Conservation (phyloP, 2,329 filamentous ascomycete genomes). For the Fusarium tupiense region DNA sequence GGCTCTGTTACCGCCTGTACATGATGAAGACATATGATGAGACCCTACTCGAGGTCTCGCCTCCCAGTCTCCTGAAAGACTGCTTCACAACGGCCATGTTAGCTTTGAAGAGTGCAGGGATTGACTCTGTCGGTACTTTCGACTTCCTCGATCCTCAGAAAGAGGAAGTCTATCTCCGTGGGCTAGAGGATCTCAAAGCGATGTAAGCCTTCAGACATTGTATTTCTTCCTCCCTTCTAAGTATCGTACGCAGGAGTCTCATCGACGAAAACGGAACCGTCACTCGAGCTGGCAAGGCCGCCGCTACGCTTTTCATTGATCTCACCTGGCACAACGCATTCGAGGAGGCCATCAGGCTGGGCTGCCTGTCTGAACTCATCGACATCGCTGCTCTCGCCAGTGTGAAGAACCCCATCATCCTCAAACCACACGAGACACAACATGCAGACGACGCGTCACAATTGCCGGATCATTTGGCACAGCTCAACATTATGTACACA, state of each 20-base stretch:
- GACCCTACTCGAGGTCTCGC: fast-evolving
- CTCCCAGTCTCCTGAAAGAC: neutral
- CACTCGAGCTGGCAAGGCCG: neutral
- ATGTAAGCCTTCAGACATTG: neutral
- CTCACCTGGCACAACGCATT: neutral
- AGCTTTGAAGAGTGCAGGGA: neutral
- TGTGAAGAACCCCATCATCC: neutral
- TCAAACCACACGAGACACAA: neutral
- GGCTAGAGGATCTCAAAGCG: neutral
- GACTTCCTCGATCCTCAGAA: neutral
- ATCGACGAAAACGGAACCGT: neutral
- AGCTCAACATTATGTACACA: neutral
- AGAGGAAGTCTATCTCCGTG: neutral
- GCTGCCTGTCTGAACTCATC: neutral
- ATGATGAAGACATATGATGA: neutral
- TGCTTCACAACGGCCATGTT: neutral
- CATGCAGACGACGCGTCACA: neutral
- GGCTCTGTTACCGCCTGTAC: neutral
- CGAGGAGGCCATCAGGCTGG: neutral
- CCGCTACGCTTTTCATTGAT: neutral
- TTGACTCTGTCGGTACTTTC: neutral
- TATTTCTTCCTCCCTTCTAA: neutral
- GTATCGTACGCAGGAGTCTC: neutral
- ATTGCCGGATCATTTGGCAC: neutral
- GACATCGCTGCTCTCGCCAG: neutral